Conservation (phyloP, 768 basidiomycete species). For the Tulasnella sp. region DNA sequence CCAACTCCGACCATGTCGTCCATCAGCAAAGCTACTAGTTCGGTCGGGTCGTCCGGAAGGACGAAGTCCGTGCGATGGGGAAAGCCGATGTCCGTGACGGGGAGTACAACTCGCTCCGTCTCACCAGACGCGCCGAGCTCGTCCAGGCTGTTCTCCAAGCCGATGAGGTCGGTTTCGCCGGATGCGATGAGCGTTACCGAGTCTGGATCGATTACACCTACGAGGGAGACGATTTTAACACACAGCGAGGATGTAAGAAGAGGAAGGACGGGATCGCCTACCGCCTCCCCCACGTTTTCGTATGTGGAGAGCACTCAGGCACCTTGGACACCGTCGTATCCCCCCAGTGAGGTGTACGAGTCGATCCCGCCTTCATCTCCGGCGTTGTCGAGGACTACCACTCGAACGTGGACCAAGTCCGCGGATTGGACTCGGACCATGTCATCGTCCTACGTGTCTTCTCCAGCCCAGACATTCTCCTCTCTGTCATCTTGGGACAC, state of each 20-base stretch:
- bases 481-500: neutral
- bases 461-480: neutral
- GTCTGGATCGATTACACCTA: neutral
- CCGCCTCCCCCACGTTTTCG: neutral
- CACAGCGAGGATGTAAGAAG: neutral
- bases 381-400: neutral
- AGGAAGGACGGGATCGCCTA: neutral
- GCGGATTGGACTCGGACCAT: neutral
- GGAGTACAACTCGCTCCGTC: neutral
- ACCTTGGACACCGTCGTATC: neutral
- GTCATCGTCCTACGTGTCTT: neutral
- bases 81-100: neutral
- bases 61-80: neutral
- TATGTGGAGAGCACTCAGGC: neutral
- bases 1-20: neutral
- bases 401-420: neutral
- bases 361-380: neutral
- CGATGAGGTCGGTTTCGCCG: neutral
- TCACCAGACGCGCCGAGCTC: neutral
- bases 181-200: neutral
- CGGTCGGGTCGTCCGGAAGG: neutral
- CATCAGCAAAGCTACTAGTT: neutral
- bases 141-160: neutral
- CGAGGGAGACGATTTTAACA: neutral
- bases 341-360: neutral